These are phyloP conservation scores for Acorus calamus DNA, from an alignment of 106 monocot genomes.

Conservation along the genomic window DNA sequence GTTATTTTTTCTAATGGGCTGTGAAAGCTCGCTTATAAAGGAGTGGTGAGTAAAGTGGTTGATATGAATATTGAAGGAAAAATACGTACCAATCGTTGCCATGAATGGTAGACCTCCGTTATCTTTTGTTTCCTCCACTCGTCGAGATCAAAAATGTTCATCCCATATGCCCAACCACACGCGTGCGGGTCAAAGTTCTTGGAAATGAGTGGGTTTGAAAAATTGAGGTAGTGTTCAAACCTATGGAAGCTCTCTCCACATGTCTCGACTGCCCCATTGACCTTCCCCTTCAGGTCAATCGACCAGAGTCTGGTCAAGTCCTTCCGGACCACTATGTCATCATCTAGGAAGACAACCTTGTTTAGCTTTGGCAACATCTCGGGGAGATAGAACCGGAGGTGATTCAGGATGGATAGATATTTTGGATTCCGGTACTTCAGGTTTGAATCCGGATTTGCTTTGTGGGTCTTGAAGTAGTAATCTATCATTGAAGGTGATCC, in stretches of 20 bases:
- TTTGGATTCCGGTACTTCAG: conserved; percentile 49
- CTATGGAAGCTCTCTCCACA: conserved; percentile 39
- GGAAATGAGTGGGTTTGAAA: conserved; percentile 38
- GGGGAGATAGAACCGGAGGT: conserved; percentile 41
- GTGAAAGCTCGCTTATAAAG: too few species aligned
- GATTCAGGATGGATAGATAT: conserved; percentile 38
- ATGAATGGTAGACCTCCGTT: conserved; percentile 35
- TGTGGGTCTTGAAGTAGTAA: conserved; percentile 26
- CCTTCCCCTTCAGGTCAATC: conserved; percentile 36
- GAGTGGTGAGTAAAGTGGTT: too few species aligned
- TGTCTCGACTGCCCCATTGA: conserved; percentile 50
- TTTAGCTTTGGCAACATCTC: conserved; percentile 32
- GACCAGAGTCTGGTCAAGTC: conserved; percentile 31
- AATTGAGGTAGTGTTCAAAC: conserved; percentile 39
- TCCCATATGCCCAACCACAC: conserved; percentile 51
- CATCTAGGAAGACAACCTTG: conserved; percentile 30
- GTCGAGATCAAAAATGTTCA: conserved; percentile 42
- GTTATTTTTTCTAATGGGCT: too few species aligned
- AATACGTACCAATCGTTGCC: conserved; percentile 31
- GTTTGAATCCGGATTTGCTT: conserved; percentile 17
- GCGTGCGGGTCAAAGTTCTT: conserved; percentile 30
- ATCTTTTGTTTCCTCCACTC: conserved; percentile 32
- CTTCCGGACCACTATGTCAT: conserved; percentile 37
- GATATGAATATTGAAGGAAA: too few species aligned
- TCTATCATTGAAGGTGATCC: conserved; percentile 31